These are phyloP conservation scores for Termitomyces sp. DNA, from an alignment of 768 basidiomycete species.

Conservation along the genomic window DNA sequence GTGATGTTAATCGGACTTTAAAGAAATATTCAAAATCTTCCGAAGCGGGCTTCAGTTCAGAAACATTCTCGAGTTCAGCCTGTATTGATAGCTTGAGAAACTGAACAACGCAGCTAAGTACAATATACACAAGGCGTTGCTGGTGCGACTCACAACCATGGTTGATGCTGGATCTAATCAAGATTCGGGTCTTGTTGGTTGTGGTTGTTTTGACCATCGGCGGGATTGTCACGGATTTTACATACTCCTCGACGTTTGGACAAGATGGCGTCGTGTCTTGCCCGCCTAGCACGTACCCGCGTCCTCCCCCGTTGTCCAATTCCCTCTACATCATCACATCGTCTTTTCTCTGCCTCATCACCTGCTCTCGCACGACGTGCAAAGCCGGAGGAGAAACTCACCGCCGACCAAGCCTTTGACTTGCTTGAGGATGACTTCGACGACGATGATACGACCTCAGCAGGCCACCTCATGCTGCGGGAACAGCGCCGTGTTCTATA, in stretches of 20 bases:
- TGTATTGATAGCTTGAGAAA: slow-evolving; percentile 66
- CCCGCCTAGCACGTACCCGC: slow-evolving; percentile 12
- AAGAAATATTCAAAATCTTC: slow-evolving; percentile 82
- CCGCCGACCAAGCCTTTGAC: slow-evolving; percentile 40
- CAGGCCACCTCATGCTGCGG: slow-evolving; percentile 70
- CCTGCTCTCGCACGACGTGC: slow-evolving; percentile 32
- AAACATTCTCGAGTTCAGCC: slow-evolving; percentile 80
- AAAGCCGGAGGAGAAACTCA: slow-evolving; percentile 38
- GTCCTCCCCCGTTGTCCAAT: slow-evolving; percentile 5
- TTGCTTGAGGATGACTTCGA: slow-evolving; percentile 43
- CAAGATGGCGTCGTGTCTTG: slow-evolving; percentile 22
- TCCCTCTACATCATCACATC: slow-evolving; percentile 11
- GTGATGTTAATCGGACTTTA: slow-evolving; percentile 42
- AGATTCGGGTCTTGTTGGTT: slow-evolving; percentile 6
- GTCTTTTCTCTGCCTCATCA: slow-evolving; percentile 27
- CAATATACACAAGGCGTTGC: not conserved
- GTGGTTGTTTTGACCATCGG: slow-evolving; percentile 12
- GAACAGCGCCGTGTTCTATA: slow-evolving; percentile 74
- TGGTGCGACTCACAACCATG: slow-evolving; percentile 51
- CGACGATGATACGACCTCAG: slow-evolving; percentile 64
- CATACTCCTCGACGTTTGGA: not conserved
- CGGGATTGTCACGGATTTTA: slow-evolving; percentile 4
- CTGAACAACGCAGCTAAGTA: slow-evolving; percentile 28
- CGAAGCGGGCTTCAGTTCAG: slow-evolving; percentile 60
- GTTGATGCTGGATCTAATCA: slow-evolving; percentile 10